phyloP scores from a whole-genome alignment of 2,329 filamentous ascomycete species.

The Sporothrix brasiliensis region DNA sequence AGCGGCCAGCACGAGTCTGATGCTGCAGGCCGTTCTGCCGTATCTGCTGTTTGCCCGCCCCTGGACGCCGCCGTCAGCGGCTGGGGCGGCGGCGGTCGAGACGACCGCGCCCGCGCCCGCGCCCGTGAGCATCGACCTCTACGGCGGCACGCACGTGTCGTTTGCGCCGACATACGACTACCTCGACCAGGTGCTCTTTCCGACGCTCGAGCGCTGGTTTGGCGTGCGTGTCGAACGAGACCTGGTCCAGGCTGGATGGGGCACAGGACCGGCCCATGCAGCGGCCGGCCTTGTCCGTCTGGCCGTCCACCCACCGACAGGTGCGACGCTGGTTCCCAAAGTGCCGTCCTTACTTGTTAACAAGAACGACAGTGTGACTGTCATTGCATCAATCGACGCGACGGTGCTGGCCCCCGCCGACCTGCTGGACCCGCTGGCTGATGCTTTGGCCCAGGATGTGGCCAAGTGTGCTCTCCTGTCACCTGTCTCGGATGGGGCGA shows the following conservation, averaged over 20 bases:
- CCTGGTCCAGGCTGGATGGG: constrained; percentile 57
- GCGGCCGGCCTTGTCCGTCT: constrained; percentile 52
- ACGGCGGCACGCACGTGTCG: constrained; percentile 62
- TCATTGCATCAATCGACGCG: constrained; percentile 53
- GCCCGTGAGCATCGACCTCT: constrained; percentile 55
- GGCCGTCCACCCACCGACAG: constrained; percentile 45
- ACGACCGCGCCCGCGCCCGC: too few relatives aligned
- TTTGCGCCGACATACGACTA: constrained; percentile 65
- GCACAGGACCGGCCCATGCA: constrained; percentile 45
- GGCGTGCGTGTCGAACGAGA: constrained; percentile 51
- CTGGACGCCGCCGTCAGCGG: neutral
- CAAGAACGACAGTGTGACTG: neutral
- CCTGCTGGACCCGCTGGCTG: constrained; percentile 49
- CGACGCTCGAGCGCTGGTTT: constrained; percentile 56
- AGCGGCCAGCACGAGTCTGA: constrained; percentile 59
- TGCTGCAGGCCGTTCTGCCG: constrained; percentile 63
- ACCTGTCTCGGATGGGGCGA: neutral
- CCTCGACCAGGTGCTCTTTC: constrained; percentile 62
- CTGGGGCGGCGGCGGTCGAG: constrained; percentile 22
- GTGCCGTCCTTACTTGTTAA: neutral
- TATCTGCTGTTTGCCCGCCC: constrained; percentile 59
- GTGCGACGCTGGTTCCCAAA: constrained; percentile 25
- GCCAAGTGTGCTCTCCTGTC: neutral
- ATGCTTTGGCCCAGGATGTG: constrained; percentile 45
- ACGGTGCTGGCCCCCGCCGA: constrained; percentile 54